Evolutionary conservation across 164 flowering plant species (phyloP).

Genomic region (Vitis rotundifolia): DNA sequence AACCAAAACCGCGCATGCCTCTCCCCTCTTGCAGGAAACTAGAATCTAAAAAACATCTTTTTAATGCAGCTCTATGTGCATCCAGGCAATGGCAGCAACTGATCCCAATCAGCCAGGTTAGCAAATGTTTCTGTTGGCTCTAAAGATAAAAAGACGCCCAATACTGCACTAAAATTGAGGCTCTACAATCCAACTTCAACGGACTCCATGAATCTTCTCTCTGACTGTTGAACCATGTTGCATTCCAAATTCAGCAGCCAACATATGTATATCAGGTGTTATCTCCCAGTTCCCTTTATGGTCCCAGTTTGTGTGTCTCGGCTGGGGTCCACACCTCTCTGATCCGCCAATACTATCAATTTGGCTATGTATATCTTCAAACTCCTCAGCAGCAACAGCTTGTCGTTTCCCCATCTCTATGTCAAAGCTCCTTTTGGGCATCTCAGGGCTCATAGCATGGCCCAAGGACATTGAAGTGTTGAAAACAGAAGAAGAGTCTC

Average conservation of each 20-base stretch:
- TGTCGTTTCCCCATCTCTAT: conserved; percentile 57
- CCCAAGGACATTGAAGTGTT: conserved; percentile 11
- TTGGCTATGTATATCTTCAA: conserved; percentile 60
- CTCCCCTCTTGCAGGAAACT: too few species aligned
- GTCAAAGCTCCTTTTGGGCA: conserved; percentile 50
- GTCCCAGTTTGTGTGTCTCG: conserved; percentile 35
- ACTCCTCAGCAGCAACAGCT: conserved; percentile 57
- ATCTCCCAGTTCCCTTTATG: conserved; percentile 51
- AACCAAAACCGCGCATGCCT: too few species aligned
- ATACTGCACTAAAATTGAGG: too few species aligned
- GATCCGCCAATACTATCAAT: conserved; percentile 39
- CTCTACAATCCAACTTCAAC: background rate
- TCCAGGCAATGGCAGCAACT: conserved; percentile 1
- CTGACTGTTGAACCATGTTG: conserved; percentile 16
- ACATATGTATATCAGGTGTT: conserved; percentile 38
- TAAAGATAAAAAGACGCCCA: background rate
- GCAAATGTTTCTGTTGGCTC: background rate
- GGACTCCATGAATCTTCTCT: conserved; percentile 13
- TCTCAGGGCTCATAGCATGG: conserved; percentile 39
- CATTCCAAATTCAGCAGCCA: conserved; percentile 30
- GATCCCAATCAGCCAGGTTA: background rate
- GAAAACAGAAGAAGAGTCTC: conserved; percentile 19
- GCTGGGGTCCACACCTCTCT: conserved; percentile 39
- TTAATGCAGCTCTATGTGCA: too few species aligned
- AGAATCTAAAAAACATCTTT: too few species aligned